Percentiles rank a stretch among this genome's conserved stretches.
phyloP scores from a whole-genome alignment of 805 yeast genomes.

The Sugiyamaella marilandica region DNA sequence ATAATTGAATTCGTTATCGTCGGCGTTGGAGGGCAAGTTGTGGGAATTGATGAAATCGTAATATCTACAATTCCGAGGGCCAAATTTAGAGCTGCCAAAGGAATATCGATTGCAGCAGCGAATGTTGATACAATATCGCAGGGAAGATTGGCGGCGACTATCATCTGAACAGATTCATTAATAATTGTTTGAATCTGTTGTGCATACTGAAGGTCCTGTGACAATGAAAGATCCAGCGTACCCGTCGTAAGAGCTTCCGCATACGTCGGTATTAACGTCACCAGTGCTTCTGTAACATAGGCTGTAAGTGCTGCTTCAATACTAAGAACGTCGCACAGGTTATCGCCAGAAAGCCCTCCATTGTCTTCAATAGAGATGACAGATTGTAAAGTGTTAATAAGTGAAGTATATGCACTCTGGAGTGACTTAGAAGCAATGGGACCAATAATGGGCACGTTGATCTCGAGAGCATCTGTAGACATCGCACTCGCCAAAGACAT shows the following conservation, averaged over 20 bases:
- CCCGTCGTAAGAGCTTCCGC: background rate
- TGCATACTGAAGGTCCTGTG: background rate
- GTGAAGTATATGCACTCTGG: background rate
- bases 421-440: background rate
- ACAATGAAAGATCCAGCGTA: background rate
- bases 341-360: constrained; percentile 1
- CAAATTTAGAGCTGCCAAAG: background rate
- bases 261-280: background rate
- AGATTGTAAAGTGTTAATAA: background rate
- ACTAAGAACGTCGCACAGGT: background rate
- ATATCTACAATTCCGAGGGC: background rate
- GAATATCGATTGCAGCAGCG: background rate
- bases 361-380: background rate
- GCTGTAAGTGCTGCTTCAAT: constrained; percentile 1
- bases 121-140: background rate
- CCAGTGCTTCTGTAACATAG: background rate
- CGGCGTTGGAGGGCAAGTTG: background rate
- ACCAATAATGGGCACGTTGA: background rate
- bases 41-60: constrained; percentile 9
- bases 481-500: background rate
- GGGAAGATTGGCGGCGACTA: background rate
- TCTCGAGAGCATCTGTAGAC: background rate
- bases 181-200: background rate
- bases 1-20: background rate
- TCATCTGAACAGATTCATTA: background rate